These are phyloP conservation scores for Irineochytrium annulatum DNA, from an alignment of 192 early-diverging fungal species.

Conservation along the genomic window DNA sequence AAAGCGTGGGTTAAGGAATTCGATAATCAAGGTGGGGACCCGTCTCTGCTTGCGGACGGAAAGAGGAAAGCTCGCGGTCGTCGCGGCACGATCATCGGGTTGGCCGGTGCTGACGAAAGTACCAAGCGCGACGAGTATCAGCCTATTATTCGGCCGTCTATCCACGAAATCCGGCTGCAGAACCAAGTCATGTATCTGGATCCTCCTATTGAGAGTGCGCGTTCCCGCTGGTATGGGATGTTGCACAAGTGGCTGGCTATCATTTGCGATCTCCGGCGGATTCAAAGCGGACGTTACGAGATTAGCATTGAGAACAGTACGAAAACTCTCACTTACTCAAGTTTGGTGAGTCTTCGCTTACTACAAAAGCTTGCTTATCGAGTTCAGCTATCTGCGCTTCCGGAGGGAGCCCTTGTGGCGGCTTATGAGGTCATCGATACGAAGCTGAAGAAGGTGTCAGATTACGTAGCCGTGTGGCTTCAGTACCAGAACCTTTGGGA, in stretches of 20 bases:
- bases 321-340: constrained; percentile 58
- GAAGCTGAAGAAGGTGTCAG: constrained; percentile 68
- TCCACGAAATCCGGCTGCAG: constrained; percentile 84
- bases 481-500: constrained; percentile 99
- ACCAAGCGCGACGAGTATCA: constrained; percentile 15
- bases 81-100: constrained; percentile 24
- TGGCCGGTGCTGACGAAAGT: not conserved
- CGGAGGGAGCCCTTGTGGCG: constrained; percentile 58
- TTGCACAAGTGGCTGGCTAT: constrained; percentile 91
- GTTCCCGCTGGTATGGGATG: constrained; percentile 80
- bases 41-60: constrained; percentile 9
- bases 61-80: constrained; percentile 20
- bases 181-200: constrained; percentile 97
- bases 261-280: constrained; percentile 77
- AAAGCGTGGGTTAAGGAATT: constrained; percentile 26
- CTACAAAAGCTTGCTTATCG: not conserved
- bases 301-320: constrained; percentile 55
- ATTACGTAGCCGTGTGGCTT: constrained; percentile 92
- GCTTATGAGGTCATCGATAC: constrained; percentile 84
- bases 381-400: constrained; percentile 61
- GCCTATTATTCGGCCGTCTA: constrained; percentile 63
- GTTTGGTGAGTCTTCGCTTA: constrained; percentile 35
- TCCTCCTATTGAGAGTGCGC: constrained; percentile 92
- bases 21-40: constrained; percentile 15
- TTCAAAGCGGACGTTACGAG: constrained; percentile 91